A percentile compares a stretch with the other conserved stretches of the same genome.
Evolutionary conservation across 345 rosid species (phyloP).

Genomic region (Carallia pectinifolia): DNA sequence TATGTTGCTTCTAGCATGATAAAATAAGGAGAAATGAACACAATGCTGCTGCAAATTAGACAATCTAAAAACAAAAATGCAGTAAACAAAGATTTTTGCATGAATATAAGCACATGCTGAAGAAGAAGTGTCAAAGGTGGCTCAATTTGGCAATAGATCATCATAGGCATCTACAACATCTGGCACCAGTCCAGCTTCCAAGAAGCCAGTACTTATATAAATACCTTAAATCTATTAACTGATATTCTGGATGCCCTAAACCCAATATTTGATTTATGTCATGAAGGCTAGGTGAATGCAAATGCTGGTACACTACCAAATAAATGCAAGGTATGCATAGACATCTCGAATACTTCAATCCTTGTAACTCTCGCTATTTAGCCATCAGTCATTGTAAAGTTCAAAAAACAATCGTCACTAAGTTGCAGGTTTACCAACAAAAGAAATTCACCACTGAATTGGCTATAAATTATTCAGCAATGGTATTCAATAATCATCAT

Average conservation of each 20-base stretch:
- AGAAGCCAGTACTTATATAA: too few species aligned
- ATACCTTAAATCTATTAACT: too few species aligned
- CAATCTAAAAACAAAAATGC: slow-evolving; percentile 9
- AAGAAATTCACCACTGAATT: background rate
- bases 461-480: background rate
- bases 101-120: slow-evolving; percentile 3
- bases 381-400: background rate
- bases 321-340: too few species aligned
- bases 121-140: background rate
- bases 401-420: background rate
- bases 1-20: slow-evolving; percentile 2
- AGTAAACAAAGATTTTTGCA: background rate
- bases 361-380: too few species aligned
- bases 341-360: too few species aligned
- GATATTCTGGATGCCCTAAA: too few species aligned
- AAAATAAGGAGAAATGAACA: background rate
- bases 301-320: too few species aligned
- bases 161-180: too few species aligned
- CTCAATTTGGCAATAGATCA: background rate
- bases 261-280: too few species aligned
- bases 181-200: too few species aligned
- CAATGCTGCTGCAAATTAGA: background rate
- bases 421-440: background rate
- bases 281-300: too few species aligned
- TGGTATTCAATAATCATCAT: background rate